Conservation (phyloP, 352 stramenopile genomes). For the Phytophthora pini region DNA sequence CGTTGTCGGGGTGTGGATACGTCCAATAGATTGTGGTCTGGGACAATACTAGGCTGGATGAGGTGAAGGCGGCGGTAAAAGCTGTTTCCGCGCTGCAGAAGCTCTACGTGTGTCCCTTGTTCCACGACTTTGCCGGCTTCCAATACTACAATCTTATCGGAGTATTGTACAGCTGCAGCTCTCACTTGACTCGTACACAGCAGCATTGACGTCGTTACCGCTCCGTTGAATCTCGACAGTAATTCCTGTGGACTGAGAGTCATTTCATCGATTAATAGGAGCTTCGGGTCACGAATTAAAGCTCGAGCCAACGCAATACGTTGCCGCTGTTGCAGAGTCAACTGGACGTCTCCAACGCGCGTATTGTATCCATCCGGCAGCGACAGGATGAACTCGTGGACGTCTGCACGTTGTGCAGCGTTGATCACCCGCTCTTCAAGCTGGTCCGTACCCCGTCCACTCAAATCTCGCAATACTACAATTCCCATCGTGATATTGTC, state of each 20-base stretch:
- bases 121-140: constrained; percentile 50
- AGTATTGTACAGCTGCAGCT: constrained; percentile 49
- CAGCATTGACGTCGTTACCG: constrained; percentile 54
- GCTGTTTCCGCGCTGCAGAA: constrained; percentile 63
- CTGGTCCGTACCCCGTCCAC: constrained; percentile 40
- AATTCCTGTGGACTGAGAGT: constrained; percentile 46
- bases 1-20: too few species aligned
- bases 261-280: constrained; percentile 54
- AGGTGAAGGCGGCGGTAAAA: constrained; percentile 86
- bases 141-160: constrained; percentile 69
- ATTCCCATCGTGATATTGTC: constrained; percentile 64
- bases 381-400: constrained; percentile 69
- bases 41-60: constrained; percentile 18
- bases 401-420: constrained; percentile 44
- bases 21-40: constrained; percentile 1
- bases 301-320: constrained; percentile 56
- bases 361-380: constrained; percentile 88
- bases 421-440: constrained; percentile 80
- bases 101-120: constrained; percentile 50
- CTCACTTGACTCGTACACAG: constrained; percentile 94
- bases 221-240: constrained; percentile 62
- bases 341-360: constrained; percentile 53
- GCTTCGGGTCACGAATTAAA: constrained; percentile 48
- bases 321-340: constrained; percentile 93
- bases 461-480: constrained; percentile 28